Base-by-base conservation (phyloP, 2,329 filamentous ascomycete species). In the Cordyceps fumosorosea region DNA sequence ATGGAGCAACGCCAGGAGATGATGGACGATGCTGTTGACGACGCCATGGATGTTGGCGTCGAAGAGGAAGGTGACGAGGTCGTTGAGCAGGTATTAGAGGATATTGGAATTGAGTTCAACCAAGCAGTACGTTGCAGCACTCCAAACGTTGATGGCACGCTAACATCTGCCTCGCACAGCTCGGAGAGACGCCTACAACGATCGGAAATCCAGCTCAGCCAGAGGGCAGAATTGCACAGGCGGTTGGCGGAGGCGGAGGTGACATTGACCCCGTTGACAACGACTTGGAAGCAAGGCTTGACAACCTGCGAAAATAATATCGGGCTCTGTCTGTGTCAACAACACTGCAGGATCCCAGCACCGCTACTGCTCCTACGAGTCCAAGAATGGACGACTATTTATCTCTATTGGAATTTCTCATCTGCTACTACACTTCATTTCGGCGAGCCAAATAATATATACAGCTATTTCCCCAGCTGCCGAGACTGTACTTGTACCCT, bases 1-100 rank as follows among this genome's bases (percentile, higher is more conserved):
- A 99, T 99, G 95, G 95, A 99, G 69, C 92, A 98, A 77, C 85
- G 95, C 66, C 93, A 98, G 75, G 95, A 98, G 76, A 97, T 99
- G 90, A 98, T 99, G 95, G 93, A 98, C 72, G 95, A 98, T 75
- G 93, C 92, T 22, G 95, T 99, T 64, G 95, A 99, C 73, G 95
- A 99, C 74, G 93, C 93, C 56, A 97, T 95, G 69, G 95, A 96
- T 26, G 81, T 96, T 44, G 86, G 85, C 18, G 87, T 96, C 64
- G 95, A 99, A 71, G 95, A 96, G 69, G 95, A 98, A 74, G 91
- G 93, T 40, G 95, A 99, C 69, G 95, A 99, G 73, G 90, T 98
- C 14, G 92, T 99, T 40, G 96, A 96, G 70, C 92, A 97, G 76
- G 91, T 99, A 5, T 76, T 99, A 70, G 95, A 98, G 72, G 95